Evolutionary conservation across 1,139 yeast species (phyloP), one percentile per base, ranked within the genome.

Genomic region (Pichia sp.): DNA sequence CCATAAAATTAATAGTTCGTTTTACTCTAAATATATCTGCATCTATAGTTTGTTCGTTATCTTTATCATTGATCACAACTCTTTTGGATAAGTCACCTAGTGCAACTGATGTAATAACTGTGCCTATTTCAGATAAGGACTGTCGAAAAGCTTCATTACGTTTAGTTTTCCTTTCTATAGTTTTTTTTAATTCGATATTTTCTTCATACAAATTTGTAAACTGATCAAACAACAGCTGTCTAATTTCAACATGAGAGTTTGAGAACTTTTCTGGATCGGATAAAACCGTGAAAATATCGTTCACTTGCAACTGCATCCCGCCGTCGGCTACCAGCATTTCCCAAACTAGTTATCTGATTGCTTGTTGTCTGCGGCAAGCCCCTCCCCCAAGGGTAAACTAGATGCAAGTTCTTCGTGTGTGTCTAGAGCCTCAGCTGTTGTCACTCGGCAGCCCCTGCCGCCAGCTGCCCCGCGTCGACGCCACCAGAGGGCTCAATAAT

Each of bases 21-120:
- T 85, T 85, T 53, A 84, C 89, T 55, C 79, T 80, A 50, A 80
- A 68, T 50, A 85, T 83, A 54, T 51, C 82, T 6, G 45, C 32
- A 19, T 37, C 38, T 1, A n/a, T n/a, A n/a, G n/a, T n/a, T n/a
- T 88, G 86, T 56, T 81, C 89, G 51, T 76, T 72, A 59, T 83
- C 89, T 35, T 76, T 82, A 19, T 78, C 70, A 56, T 81, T 88
- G 37, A 82, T 75, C 44, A 75, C 77, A 13, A 83, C 91, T 56
- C 81, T 83, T 54, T 83, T 84, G 25, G 86, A 75, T 52, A 85
- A 68, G 56, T 85, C 94, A 40, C 95, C 95, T 73, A 78, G 80
- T 22, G 94, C 89, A 19, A 85, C 93, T 8, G 88, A 81, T 33
- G 82, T 78, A 28, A 85, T 87, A 30, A 85, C 91, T 19, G 84